Evolutionary conservation across 1,139 yeast genomes (phyloP), one percentile per base, ranked within the genome.

Genomic region (Yamadazyma buinensis): DNA sequence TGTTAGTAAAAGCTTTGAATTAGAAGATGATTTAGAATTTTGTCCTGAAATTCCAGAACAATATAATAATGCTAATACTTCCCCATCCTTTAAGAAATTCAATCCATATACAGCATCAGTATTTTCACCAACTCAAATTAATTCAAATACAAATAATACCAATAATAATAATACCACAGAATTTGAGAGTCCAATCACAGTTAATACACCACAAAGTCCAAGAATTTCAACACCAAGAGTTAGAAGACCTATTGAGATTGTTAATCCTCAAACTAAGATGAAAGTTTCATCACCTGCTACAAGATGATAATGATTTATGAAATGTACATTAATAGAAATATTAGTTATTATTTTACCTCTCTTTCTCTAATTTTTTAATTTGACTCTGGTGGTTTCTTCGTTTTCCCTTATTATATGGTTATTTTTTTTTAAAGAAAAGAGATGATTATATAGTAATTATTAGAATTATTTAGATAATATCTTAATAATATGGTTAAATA

Each of bases 201-300:
- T n/a, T 7, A 36, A 38, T 14, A 36, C 26, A 9, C 44, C 49
- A 7, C 40, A 47, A 12, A 42, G 52, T 15, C 75, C 76, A 12
- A 56, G 74, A 38, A 64, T 64, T 4, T 63, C 61, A 36, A 75
- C 84, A 5, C 83, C 83, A 21, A 63, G 84, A 44, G 68, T 72
- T 26, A 76, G 73, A 53, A 77, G 78, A 47, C 77, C 81, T 5
- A 59, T 85, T 51, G 92, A 84, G 52, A 84, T 84, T 46, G 80
- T 85, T 41, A 82, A 84, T 54, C 95, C 95, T 7, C 77, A 74
- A 35, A 84, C 94, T 5, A 87, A 87, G 32, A 55, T 80, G 63
- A 70, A 82, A 50, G 76, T 83, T 21, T 69, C 69, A 5, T 77
- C 84, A 17, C 81, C 85, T 15, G 41, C 35, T 31, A 28, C 47